phyloP scores from a whole-genome alignment of 805 yeast species.

The Candida verbasci region DNA sequence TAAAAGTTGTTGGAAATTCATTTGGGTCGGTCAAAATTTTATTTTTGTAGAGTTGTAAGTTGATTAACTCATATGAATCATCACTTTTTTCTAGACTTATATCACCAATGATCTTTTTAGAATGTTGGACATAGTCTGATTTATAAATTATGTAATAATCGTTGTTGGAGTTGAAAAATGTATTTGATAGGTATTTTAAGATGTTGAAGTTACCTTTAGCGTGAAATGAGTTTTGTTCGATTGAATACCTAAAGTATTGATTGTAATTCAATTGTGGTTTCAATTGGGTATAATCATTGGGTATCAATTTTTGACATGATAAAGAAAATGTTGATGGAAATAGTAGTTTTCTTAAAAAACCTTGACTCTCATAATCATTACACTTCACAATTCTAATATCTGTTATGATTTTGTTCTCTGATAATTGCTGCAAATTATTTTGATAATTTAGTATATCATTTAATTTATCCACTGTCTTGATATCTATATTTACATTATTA shows the following conservation, averaged over 20 bases:
- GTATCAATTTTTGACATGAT: conserved; percentile 2
- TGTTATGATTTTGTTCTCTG: conserved; percentile 1
- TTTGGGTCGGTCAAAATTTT: too few species aligned
- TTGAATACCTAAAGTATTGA: too few species aligned
- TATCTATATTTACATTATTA: too few species aligned
- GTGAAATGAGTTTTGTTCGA: too few species aligned
- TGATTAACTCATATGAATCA: conserved; percentile 1
- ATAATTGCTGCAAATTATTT: not conserved
- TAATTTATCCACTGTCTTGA: too few species aligned
- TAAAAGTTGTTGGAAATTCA: too few species aligned
- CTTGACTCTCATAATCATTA: not conserved
- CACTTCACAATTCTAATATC: conserved; percentile 7
- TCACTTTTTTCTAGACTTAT: conserved; percentile 6
- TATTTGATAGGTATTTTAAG: too few species aligned
- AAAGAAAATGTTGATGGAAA: not conserved
- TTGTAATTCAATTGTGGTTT: conserved; percentile 9
- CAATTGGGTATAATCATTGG: conserved; percentile 6
- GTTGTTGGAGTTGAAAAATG: not conserved
- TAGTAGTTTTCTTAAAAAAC: too few species aligned
- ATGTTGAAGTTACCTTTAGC: too few species aligned
- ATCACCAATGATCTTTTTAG: conserved; percentile 7
- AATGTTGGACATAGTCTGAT: not conserved
- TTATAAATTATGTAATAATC: conserved; percentile 5
- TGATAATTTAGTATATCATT: conserved; percentile 1
- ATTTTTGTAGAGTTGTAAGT: too few species aligned